phyloP scores from a whole-genome alignment of 768 basidiomycete genomes.

The Piloderma croceum region DNA sequence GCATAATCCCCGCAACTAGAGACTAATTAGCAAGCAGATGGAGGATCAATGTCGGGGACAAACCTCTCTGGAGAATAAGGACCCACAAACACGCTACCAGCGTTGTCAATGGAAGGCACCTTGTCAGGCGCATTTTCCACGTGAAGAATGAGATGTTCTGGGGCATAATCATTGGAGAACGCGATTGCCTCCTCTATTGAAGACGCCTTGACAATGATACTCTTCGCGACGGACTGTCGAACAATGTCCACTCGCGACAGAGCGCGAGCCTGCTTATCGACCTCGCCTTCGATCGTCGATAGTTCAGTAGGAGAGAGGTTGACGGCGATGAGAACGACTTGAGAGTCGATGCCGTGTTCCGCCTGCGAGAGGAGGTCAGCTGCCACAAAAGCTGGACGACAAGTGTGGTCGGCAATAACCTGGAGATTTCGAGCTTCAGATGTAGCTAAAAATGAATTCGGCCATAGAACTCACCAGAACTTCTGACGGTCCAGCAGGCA shows the following conservation, averaged over 20 bases:
- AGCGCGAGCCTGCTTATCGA: constrained; percentile 82
- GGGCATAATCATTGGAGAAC: constrained; percentile 97
- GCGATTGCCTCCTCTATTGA: constrained; percentile 69
- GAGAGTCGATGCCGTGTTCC: constrained; percentile 96
- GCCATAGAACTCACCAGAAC: constrained; percentile 66
- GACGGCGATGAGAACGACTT: constrained; percentile 89
- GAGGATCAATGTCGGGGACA: neutral
- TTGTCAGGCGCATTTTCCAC: constrained; percentile 61
- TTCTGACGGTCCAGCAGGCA: constrained; percentile 98
- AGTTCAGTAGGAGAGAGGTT: constrained; percentile 58
- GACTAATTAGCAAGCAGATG: constrained; percentile 4
- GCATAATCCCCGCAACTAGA: constrained; percentile 95
- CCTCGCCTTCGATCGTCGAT: constrained; percentile 72
- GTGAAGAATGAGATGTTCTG: constrained; percentile 95
- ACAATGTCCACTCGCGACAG: constrained; percentile 88
- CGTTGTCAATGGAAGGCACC: constrained; percentile 74
- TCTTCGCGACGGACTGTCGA: constrained; percentile 82
- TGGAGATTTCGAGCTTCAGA: constrained; percentile 23
- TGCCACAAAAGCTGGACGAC: constrained; percentile 86
- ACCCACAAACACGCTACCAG: constrained; percentile 95
- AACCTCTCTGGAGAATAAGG: constrained; percentile 90
- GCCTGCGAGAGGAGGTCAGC: constrained; percentile 97
- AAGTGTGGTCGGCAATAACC: constrained; percentile 91
- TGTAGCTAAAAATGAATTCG: neutral
- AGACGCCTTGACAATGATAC: constrained; percentile 74